Evolutionary conservation across 2,329 filamentous ascomycete species (phyloP).

Genomic region (Paramyrothecium roridum): DNA sequence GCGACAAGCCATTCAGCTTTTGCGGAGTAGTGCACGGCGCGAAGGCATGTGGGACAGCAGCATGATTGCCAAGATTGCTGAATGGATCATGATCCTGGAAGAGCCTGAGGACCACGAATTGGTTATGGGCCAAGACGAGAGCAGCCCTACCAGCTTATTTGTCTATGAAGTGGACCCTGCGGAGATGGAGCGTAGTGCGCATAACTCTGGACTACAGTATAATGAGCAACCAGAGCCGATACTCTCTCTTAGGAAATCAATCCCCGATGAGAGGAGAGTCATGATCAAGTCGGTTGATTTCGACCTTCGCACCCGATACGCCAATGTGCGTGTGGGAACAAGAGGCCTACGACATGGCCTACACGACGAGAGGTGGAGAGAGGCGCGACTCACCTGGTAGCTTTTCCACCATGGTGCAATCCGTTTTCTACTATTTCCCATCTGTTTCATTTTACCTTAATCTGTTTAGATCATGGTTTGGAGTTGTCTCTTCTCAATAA

Average conservation of each 20-base stretch:
- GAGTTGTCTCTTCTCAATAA: too few relatives aligned
- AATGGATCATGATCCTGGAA: slow-evolving; percentile 54
- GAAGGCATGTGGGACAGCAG: slow-evolving; percentile 71
- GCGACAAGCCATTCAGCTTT: slow-evolving; percentile 57
- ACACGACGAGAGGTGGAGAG: slow-evolving; percentile 43
- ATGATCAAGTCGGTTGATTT: slow-evolving; percentile 57
- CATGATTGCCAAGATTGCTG: slow-evolving; percentile 51
- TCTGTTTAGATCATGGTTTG: too few relatives aligned
- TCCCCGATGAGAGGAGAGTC: slow-evolving; percentile 52
- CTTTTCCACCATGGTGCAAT: neutral
- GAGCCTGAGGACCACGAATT: slow-evolving; percentile 36
- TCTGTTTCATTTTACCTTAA: neutral
- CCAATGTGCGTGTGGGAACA: slow-evolving; percentile 51
- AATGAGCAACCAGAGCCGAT: neutral
- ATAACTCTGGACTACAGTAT: neutral
- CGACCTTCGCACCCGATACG: slow-evolving; percentile 48
- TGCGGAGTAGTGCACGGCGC: slow-evolving; percentile 56
- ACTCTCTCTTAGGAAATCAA: slow-evolving; percentile 8
- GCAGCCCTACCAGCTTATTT: slow-evolving; percentile 2
- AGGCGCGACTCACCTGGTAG: slow-evolving; percentile 47
- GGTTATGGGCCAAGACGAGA: slow-evolving; percentile 13
- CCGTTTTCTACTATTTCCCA: neutral
- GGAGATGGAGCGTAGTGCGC: too few relatives aligned
- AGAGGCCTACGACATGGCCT: slow-evolving; percentile 44
- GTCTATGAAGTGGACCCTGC: too few relatives aligned